phyloP scores from a whole-genome alignment of 176 grass and related monocot species.

The Eragrostis curvula region DNA sequence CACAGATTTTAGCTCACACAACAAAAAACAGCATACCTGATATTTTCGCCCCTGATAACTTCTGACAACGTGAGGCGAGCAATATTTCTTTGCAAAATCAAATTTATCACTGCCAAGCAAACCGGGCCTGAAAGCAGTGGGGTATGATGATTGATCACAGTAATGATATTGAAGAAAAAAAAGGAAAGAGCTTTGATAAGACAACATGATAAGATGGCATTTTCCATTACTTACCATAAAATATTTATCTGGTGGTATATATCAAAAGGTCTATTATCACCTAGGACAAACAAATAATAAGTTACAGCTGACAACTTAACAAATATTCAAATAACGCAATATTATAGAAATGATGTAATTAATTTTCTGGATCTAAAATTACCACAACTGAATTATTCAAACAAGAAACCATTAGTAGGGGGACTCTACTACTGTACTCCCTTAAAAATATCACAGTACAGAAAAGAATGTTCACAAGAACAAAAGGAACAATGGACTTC shows the following conservation, averaged over 20 bases:
- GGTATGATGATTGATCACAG: slow-evolving; percentile 7
- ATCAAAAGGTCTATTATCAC: slow-evolving; percentile 92
- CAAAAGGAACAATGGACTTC: neutral
- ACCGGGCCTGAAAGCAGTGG: slow-evolving; percentile 63
- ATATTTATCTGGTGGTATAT: slow-evolving; percentile 99
- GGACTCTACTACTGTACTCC: neutral
- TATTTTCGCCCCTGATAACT: slow-evolving; percentile 57
- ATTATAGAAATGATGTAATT: slow-evolving; percentile 25
- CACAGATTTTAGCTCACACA: slow-evolving; percentile 7
- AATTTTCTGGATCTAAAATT: neutral
- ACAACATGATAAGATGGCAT: slow-evolving; percentile 30
- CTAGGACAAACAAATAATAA: slow-evolving; percentile 68
- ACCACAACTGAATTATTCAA: neutral
- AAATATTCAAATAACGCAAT: slow-evolving; percentile 19
- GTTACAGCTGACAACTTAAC: slow-evolving; percentile 9
- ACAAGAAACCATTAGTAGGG: neutral
- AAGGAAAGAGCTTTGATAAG: slow-evolving; percentile 4
- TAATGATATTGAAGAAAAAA: slow-evolving; percentile 12
- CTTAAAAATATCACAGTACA: neutral
- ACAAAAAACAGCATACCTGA: slow-evolving; percentile 55
- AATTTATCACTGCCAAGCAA: slow-evolving; percentile 85
- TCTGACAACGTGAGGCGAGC: slow-evolving; percentile 51
- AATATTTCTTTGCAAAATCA: slow-evolving; percentile 95
- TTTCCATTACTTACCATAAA: slow-evolving; percentile 76
- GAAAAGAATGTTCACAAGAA: slow-evolving; percentile 25